Conservation (phyloP, 176 grass and related monocot species). For the Bolboschoenus planiculmis region DNA sequence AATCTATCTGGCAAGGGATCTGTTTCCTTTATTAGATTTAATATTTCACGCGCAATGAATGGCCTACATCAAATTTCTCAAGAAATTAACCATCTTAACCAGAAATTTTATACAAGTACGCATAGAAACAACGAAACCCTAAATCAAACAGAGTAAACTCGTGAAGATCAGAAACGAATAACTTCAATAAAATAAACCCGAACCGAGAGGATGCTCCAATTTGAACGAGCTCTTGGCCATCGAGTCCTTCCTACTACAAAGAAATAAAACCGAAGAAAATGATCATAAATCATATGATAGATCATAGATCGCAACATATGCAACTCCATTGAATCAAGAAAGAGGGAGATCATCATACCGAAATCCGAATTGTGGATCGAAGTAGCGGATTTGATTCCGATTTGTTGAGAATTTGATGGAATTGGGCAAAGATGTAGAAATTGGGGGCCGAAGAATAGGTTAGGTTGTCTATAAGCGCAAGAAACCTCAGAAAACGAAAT, state of each 20-base stretch:
- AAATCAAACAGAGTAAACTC: neutral
- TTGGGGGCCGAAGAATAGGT: neutral
- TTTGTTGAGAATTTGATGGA: neutral
- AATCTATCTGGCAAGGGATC: neutral
- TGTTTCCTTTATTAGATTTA: neutral
- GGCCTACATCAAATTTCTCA: neutral
- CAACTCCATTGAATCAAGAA: neutral
- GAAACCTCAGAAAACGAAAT: constrained; percentile 9
- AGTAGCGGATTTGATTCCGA: neutral
- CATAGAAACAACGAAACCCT: neutral
- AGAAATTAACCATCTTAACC: neutral
- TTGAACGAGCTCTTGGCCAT: constrained; percentile 84
- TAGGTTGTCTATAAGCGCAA: constrained; percentile 9
- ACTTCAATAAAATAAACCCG: neutral
- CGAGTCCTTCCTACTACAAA: constrained; percentile 11
- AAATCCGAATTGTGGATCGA: neutral
- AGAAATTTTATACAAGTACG: neutral
- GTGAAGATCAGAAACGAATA: neutral
- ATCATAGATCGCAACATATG: neutral
- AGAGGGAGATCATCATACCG: neutral
- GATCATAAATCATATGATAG: neutral
- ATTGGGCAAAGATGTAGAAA: neutral
- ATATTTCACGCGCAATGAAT: neutral
- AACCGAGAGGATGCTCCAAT: constrained; percentile 88
- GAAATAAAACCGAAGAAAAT: neutral